These are phyloP conservation scores for Candida krabiensis DNA, from an alignment of 805 yeast species.

Conservation along the genomic window DNA sequence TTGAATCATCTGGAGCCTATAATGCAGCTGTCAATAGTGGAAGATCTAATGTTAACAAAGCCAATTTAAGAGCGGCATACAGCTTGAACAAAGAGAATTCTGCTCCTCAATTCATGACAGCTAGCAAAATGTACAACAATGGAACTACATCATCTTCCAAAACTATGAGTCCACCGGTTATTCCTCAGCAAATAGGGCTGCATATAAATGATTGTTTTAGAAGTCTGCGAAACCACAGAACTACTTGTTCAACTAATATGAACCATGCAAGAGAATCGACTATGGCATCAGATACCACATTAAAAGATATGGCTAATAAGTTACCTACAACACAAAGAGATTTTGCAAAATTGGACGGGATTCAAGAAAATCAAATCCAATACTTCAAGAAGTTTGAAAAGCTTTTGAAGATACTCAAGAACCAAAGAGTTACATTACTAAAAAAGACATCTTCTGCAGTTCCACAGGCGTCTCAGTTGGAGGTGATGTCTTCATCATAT, in stretches of 20 bases:
- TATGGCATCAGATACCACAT: constrained; percentile 38
- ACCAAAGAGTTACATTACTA: constrained; percentile 14
- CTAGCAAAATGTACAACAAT: constrained; percentile 15
- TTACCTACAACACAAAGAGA: constrained; percentile 53
- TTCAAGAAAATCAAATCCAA: constrained; percentile 31
- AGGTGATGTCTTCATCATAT: constrained; percentile 19
- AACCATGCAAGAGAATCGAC: constrained; percentile 35
- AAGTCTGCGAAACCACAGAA: constrained; percentile 41
- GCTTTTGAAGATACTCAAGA: constrained; percentile 23
- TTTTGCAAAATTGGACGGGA: constrained; percentile 40
- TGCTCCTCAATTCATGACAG: constrained; percentile 18
- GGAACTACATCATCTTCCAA: constrained; percentile 3
- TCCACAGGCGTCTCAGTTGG: constrained; percentile 9
- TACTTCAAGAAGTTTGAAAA: constrained; percentile 27
- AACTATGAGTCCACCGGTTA: constrained; percentile 8
- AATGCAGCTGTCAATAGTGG: neutral
- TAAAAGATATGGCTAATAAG: constrained; percentile 54
- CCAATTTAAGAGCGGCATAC: constrained; percentile 2
- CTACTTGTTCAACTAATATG: constrained; percentile 41
- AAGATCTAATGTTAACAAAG: constrained; percentile 2
- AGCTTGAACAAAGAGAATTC: constrained; percentile 22
- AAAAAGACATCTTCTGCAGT: constrained; percentile 1
- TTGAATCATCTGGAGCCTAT: constrained; percentile 1
- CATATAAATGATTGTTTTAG: constrained; percentile 32
- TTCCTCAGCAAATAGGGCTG: constrained; percentile 25